phyloP scores from a whole-genome alignment of 2,329 filamentous ascomycete genomes.

The Penicillium sp. region DNA sequence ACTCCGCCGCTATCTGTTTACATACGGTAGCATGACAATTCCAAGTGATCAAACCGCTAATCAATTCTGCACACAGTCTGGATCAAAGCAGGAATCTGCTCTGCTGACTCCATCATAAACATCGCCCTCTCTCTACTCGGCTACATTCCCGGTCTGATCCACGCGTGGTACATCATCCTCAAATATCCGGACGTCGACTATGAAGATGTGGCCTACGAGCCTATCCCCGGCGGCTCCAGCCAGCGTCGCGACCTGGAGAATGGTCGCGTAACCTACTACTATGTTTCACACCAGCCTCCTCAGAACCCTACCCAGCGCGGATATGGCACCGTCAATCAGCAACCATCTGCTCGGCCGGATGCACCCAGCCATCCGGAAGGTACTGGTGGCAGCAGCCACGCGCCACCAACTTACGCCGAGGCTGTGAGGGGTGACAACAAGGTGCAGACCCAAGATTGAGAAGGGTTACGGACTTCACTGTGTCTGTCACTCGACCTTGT shows the following conservation, averaged over 20 bases:
- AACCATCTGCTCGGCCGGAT: slow-evolving; percentile 16
- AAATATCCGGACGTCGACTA: slow-evolving; percentile 74
- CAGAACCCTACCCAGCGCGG: slow-evolving; percentile 32
- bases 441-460: slow-evolving; percentile 67
- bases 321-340: slow-evolving; percentile 41
- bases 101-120: slow-evolving; percentile 90
- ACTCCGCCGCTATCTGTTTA: slow-evolving; percentile 1
- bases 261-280: slow-evolving; percentile 69
- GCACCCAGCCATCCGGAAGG: slow-evolving; percentile 18
- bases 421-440: slow-evolving; percentile 89
- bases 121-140: slow-evolving; percentile 80
- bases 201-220: slow-evolving; percentile 62
- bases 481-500: not conserved
- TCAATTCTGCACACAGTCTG: slow-evolving; percentile 62
- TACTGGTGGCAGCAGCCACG: slow-evolving; percentile 30
- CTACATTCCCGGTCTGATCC: slow-evolving; percentile 81
- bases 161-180: slow-evolving; percentile 97
- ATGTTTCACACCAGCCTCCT: slow-evolving; percentile 57
- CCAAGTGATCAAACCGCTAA: slow-evolving; percentile 26
- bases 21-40: not conserved
- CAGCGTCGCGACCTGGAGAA: slow-evolving; percentile 38
- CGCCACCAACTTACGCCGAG: slow-evolving; percentile 84
- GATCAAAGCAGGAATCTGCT: slow-evolving; percentile 94
- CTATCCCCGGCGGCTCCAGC: slow-evolving; percentile 57
- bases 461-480: not conserved